These are phyloP conservation scores for Chlorella variabilis DNA, from an alignment of 163 green algal genomes.

Conservation along the genomic window DNA sequence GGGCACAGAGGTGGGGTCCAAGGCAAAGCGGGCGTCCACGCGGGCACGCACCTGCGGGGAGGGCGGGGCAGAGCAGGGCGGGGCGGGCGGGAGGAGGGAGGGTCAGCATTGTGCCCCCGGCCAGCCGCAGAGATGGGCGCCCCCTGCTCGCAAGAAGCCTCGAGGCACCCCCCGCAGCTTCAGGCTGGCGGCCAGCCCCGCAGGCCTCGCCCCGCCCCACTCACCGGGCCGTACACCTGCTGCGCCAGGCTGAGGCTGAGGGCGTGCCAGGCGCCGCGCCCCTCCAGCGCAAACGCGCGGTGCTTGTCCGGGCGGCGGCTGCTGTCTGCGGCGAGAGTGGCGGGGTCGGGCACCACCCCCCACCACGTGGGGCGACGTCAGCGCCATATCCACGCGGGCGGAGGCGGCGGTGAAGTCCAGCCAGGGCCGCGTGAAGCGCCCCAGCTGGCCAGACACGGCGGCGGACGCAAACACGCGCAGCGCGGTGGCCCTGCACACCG, in stretches of 20 bases:
- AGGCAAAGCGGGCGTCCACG: conserved; percentile 59
- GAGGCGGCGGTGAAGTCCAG: conserved; percentile 61
- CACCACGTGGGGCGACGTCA: conserved; percentile 55
- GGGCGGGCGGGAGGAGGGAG: too few relatives aligned
- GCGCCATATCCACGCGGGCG: conserved; percentile 45
- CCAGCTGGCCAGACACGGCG: conserved; percentile 54
- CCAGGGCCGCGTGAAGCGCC: conserved; percentile 57
- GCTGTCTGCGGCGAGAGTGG: conserved; percentile 11
- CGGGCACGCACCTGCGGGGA: conserved; percentile 41
- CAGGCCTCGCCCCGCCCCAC: too few relatives aligned
- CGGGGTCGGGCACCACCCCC: conserved; percentile 24
- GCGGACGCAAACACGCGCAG: conserved; percentile 64
- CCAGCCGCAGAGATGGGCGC: too few relatives aligned
- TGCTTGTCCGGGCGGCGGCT: conserved; percentile 48
- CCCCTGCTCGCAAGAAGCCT: too few relatives aligned
- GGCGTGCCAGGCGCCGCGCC: conserved; percentile 73
- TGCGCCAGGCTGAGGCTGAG: conserved; percentile 71
- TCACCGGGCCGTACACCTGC: conserved; percentile 80
- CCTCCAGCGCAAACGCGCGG: conserved; percentile 76
- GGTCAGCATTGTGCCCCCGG: too few relatives aligned
- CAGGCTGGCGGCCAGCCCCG: too few relatives aligned
- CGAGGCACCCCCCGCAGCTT: too few relatives aligned
- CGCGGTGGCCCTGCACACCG: conserved; percentile 45
- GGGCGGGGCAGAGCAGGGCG: too few relatives aligned
- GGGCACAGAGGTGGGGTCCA: conserved; percentile 53